phyloP scores from a whole-genome alignment of 495 filamentous ascomycete species.

The Penicillium riverlandense region DNA sequence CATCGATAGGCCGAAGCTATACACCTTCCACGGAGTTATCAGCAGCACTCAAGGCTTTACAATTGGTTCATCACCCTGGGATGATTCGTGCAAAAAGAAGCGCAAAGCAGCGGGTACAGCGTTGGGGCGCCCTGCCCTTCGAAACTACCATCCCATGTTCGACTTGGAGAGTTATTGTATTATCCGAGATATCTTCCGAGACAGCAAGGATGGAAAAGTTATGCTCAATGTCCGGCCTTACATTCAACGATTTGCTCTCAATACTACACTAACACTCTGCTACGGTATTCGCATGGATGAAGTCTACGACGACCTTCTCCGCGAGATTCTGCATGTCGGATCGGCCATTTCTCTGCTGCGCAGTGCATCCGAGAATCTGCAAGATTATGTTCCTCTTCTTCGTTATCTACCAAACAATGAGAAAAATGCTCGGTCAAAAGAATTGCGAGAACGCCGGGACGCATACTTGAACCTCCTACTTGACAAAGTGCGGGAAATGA shows the following conservation, averaged over 20 bases:
- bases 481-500: slow-evolving; percentile 51
- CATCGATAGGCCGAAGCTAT: slow-evolving; percentile 61
- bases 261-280: slow-evolving; percentile 59
- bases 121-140: slow-evolving; percentile 57
- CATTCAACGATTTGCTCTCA: slow-evolving; percentile 61
- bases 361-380: slow-evolving; percentile 62
- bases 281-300: slow-evolving; percentile 60
- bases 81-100: slow-evolving; percentile 63
- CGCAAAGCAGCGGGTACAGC: slow-evolving; percentile 66
- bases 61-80: slow-evolving; percentile 69
- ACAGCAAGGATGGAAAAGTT: slow-evolving; percentile 45
- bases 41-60: slow-evolving; percentile 66
- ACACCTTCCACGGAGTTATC: slow-evolving; percentile 67
- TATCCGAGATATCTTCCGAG: slow-evolving; percentile 55
- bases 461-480: slow-evolving; percentile 53
- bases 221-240: slow-evolving; percentile 60
- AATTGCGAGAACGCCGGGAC: slow-evolving; percentile 47
- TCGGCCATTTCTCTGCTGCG: slow-evolving; percentile 56
- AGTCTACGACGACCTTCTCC: slow-evolving; percentile 48
- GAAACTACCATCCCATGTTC: slow-evolving; percentile 66
- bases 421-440: slow-evolving; percentile 42
- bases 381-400: slow-evolving; percentile 61
- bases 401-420: slow-evolving; percentile 43
- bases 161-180: slow-evolving; percentile 58
- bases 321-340: slow-evolving; percentile 58